Base-by-base conservation (phyloP, 2,329 filamentous ascomycete genomes). In the Juglanconis juglandina region DNA sequence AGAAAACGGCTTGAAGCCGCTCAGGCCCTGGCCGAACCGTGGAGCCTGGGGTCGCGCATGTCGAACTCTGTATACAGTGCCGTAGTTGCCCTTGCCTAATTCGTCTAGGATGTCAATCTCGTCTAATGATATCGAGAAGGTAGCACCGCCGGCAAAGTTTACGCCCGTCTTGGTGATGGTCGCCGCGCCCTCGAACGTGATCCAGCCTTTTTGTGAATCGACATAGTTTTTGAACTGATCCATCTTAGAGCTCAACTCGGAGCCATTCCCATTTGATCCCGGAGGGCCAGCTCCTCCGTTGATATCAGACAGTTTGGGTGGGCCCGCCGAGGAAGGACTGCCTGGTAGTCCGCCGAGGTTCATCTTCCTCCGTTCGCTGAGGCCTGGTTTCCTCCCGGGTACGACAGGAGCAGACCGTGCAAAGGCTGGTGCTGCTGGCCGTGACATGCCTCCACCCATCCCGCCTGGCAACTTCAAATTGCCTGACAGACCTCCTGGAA, bases 41-140 rank as follows among this genome's bases (percentile, higher is more conserved):
- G 83, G 83, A 17, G 78, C 74, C 54, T 76, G 75, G 11, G 81
- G 82, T 69, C 92, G 88, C 59, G 90, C 87, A 76, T 99, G 95
- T 68, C 89, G 87, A 60, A 98, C 95, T 74, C 95, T 97, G 82
- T 96, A 98, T 4, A 99, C 95, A 1, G 94, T 98, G 62, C 95
- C 95, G 69, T 99, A 99, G 73, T 99, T 99, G 46, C 95, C 95
- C 75, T 98, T 99, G 51, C 95, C 95, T 11, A 99, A 79, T 77
- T 99, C 95, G 63, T 94, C 92, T 60, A 98, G 72, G 1, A 91
- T 94, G 68, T 98, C 92, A 5, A 99, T 90, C 73, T 99, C 94
- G 70, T 99, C 94, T 47, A 99, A 81, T 4, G 94, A 98, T 70
- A 99, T 98, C 69, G 84, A 92, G 75, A 99, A 98, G 17, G 87